Evolutionary conservation across 805 yeast species (phyloP).

Genomic region (Nakazawaea molendinolei): DNA sequence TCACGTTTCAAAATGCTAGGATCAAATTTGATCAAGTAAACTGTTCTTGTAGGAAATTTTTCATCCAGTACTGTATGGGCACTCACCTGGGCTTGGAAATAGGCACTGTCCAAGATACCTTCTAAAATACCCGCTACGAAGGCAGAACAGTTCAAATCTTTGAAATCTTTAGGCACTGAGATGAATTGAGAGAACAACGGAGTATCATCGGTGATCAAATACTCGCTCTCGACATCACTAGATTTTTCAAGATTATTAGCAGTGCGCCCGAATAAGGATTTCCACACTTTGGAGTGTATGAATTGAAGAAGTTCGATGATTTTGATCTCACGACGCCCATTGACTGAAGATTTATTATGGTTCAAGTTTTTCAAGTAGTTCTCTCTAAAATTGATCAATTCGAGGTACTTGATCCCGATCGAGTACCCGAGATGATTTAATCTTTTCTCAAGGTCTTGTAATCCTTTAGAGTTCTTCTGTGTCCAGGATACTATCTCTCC

Average conservation of each 20-base stretch:
- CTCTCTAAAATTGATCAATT: conserved; percentile 61
- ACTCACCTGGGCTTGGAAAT: conserved; percentile 70
- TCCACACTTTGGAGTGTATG: conserved; percentile 71
- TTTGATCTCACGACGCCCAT: conserved; percentile 51
- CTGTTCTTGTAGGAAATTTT: conserved; percentile 58
- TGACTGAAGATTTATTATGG: conserved; percentile 18
- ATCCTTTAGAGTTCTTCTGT: conserved; percentile 54
- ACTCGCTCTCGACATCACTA: conserved; percentile 55
- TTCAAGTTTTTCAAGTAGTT: conserved; percentile 31
- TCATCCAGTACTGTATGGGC: conserved; percentile 72
- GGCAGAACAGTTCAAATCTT: conserved; percentile 73
- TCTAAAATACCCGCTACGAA: conserved; percentile 82
- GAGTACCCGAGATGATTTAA: conserved; percentile 72
- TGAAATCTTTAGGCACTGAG: conserved; percentile 73
- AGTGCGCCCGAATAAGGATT: conserved; percentile 63
- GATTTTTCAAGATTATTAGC: conserved; percentile 41
- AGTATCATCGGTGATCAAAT: conserved; percentile 71
- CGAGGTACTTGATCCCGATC: conserved; percentile 67
- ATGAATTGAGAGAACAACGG: conserved; percentile 71
- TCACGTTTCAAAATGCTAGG: conserved; percentile 51
- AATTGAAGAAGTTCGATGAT: conserved; percentile 73
- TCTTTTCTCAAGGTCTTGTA: conserved; percentile 54
- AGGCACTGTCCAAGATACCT: conserved; percentile 69
- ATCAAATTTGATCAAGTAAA: conserved; percentile 69
- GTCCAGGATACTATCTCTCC: conserved; percentile 64